Evolutionary conservation across 1,284 basidiomycete genomes (phyloP), one percentile per base, ranked within the genome.

Genomic region (Fomitopsis schrenkii): DNA sequence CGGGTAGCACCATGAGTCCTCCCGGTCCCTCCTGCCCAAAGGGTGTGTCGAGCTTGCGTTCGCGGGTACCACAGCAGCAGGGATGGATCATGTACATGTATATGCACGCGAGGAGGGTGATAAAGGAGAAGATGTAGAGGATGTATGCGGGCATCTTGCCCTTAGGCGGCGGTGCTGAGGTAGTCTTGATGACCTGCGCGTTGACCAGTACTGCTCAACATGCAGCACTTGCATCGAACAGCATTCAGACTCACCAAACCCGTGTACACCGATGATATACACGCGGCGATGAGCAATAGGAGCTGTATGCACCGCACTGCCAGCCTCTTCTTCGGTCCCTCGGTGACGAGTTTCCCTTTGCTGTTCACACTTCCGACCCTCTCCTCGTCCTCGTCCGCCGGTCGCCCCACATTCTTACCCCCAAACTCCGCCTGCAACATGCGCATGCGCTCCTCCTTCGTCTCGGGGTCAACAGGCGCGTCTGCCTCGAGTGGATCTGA

Each of bases 361-460:
- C 70, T 68, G 66, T 88, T 79, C 4, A 87, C 83, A 41, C 83
- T 83, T 1, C 87, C 87, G 10, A 88, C 71, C 9, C 83, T 62
- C 14, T 64, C 66, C 61, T 79, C 80, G 5, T 79, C 82, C 46
- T 79, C 78, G 59, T 80, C 78, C 59, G 75, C 76, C 10, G 64
- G 73, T 55, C 77, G 73, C 5, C 68, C 66, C 26, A 64, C 63
- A 40, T 62, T 62, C 59, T 70, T 71, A 26, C 66, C 66, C 4
- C 82, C 74, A 71, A 89, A 90, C 66, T 88, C 86, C 15, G 80
- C 77, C 69, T 89, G 84, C 9, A 90, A 77, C 85, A 89, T 87
- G 4, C 86, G 80, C 66, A 89, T 77, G 19, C 87, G 79, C 64
- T 88, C 86, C 71, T 86, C 83, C 69, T 87, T 88, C 53, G 83